Evolutionary conservation across 1,139 yeast species (phyloP).

Genomic region (Scheffersomyces stambukii): DNA sequence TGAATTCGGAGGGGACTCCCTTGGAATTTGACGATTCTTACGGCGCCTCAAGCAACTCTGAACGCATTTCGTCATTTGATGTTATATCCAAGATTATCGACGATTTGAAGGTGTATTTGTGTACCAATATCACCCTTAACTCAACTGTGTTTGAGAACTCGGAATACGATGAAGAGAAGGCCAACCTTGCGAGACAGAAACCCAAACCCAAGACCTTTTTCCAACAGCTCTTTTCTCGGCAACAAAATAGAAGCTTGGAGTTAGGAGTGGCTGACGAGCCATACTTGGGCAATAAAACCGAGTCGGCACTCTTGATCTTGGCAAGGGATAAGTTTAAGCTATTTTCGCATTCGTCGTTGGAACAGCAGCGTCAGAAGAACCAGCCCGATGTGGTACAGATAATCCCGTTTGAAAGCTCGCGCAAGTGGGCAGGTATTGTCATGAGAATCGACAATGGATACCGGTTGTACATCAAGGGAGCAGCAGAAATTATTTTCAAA

Average conservation of each 20-base stretch:
- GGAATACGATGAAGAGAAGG: slow-evolving; percentile 36
- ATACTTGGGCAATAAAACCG: slow-evolving; percentile 90
- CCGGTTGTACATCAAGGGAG: slow-evolving; percentile 82
- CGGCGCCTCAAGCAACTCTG: slow-evolving; percentile 14
- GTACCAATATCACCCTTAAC: slow-evolving; percentile 67
- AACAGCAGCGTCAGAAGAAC: slow-evolving; percentile 34
- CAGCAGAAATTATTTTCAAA: slow-evolving; percentile 80
- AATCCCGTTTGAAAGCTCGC: slow-evolving; percentile 87
- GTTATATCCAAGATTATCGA: slow-evolving; percentile 26
- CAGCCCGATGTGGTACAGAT: slow-evolving; percentile 52
- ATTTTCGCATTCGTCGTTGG: slow-evolving; percentile 33
- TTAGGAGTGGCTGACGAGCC: slow-evolving; percentile 44
- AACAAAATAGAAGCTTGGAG: slow-evolving; percentile 13
- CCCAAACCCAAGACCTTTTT: slow-evolving; percentile 27
- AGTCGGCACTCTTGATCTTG: slow-evolving; percentile 75
- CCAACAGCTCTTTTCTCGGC: slow-evolving; percentile 14
- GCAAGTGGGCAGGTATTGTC: slow-evolving; percentile 90
- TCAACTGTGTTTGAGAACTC: slow-evolving; percentile 85
- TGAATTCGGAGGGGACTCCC: slow-evolving; percentile 10
- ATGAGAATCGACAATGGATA: slow-evolving; percentile 46
- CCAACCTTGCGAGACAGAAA: slow-evolving; percentile 21
- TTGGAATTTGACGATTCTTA: slow-evolving; percentile 44
- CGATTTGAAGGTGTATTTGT: slow-evolving; percentile 33
- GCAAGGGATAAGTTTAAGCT: slow-evolving; percentile 57
- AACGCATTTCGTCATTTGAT: slow-evolving; percentile 27